These are phyloP conservation scores for Ilyonectria destructans DNA, from an alignment of 2,329 filamentous ascomycete species.

Conservation along the genomic window DNA sequence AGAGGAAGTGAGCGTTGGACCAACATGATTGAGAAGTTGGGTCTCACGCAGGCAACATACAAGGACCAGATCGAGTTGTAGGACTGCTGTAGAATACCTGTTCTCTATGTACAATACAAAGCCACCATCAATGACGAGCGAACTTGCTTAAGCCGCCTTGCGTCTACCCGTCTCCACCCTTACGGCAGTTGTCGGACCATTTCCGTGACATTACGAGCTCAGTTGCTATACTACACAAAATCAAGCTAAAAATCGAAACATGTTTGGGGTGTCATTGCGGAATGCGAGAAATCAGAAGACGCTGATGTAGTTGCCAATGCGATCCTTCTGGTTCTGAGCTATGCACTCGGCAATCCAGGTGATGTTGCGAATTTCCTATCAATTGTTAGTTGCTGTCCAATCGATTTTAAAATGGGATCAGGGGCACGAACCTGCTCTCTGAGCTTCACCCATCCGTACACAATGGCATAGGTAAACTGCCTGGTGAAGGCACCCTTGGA, in stretches of 20 bases:
- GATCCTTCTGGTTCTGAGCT: constrained; percentile 99
- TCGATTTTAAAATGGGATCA: constrained; percentile 1
- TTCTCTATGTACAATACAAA: constrained; percentile 68
- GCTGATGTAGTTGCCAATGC: constrained; percentile 98
- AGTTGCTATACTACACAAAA: constrained; percentile 63
- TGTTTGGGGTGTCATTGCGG: constrained; percentile 33
- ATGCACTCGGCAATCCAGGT: constrained; percentile 99
- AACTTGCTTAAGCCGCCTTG: constrained; percentile 47
- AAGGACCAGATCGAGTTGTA: constrained; percentile 82
- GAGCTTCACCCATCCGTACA: constrained; percentile 98
- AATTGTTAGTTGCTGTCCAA: constrained; percentile 50
- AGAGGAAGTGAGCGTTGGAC: constrained; percentile 92
- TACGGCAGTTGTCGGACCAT: constrained; percentile 53
- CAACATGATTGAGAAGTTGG: constrained; percentile 86
- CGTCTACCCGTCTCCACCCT: constrained; percentile 48
- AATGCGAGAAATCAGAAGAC: constrained; percentile 78
- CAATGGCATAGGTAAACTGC: constrained; percentile 94
- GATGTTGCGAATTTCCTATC: constrained; percentile 97
- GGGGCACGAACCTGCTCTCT: constrained; percentile 86
- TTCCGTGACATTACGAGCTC: constrained; percentile 57
- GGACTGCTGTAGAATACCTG: constrained; percentile 61
- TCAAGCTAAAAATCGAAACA: constrained; percentile 51
- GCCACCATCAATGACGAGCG: constrained; percentile 50
- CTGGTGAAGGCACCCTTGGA: constrained; percentile 95
- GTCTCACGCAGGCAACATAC: constrained; percentile 90